A percentile compares a stretch with the other conserved stretches of the same genome.
Evolutionary conservation across 1,284 basidiomycete species (phyloP).

Genomic region (Cutaneotrichosporon daszewskae): DNA sequence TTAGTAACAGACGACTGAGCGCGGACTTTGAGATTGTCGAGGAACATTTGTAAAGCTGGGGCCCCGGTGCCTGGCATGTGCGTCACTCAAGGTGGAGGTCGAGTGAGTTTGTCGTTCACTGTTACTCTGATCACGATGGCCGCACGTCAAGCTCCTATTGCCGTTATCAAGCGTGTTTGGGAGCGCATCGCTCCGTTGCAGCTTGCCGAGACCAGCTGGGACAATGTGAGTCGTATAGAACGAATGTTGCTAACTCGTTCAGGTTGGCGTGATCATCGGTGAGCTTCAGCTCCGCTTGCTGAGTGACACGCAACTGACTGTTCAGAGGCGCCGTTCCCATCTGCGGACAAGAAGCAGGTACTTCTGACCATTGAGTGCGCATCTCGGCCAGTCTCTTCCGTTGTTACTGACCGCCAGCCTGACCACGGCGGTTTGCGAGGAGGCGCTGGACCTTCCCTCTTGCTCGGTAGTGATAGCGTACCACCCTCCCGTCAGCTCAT

Average conservation of each 20-base stretch:
- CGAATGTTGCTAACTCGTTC: slow-evolving; percentile 13
- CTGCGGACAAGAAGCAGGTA: slow-evolving; percentile 57
- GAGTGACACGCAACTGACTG: background rate
- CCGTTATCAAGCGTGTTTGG: slow-evolving; percentile 44
- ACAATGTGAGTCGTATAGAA: slow-evolving; percentile 61
- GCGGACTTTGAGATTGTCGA: background rate
- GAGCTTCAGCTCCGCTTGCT: slow-evolving; percentile 1
- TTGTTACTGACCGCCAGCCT: slow-evolving; percentile 52
- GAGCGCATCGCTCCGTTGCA: slow-evolving; percentile 72
- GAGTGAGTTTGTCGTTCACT: background rate
- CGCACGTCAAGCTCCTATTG: slow-evolving; percentile 23
- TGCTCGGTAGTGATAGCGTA: slow-evolving; percentile 70
- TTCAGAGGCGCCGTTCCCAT: slow-evolving; percentile 69
- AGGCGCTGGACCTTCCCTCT: slow-evolving; percentile 61
- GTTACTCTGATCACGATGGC: background rate
- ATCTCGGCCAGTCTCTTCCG: too few species aligned
- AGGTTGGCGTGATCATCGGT: slow-evolving; percentile 83
- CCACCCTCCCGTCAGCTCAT: slow-evolving; percentile 60
- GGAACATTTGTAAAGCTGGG: slow-evolving; percentile 1
- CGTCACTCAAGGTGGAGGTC: background rate
- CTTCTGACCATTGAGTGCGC: slow-evolving; percentile 80
- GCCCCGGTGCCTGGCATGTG: slow-evolving; percentile 1
- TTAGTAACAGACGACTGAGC: too few species aligned
- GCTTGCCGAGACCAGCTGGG: slow-evolving; percentile 75
- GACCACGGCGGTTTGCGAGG: slow-evolving; percentile 68